Conservation (phyloP, 345 rosid genomes). For the Erysimum cheiranthoides region DNA sequence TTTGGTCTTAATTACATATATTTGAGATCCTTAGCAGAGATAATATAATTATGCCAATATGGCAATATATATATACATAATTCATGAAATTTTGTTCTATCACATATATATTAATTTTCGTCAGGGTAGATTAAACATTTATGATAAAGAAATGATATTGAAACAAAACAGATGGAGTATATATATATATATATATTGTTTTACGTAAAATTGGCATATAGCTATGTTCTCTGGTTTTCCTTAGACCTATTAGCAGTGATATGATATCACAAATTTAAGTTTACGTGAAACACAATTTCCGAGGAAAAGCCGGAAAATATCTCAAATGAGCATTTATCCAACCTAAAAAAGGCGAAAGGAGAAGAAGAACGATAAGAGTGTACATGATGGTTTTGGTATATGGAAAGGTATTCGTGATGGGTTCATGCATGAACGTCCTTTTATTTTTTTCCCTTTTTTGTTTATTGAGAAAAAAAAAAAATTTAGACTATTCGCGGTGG, state of each 20-base stretch:
- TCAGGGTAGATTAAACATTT: neutral
- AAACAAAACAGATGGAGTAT: neutral
- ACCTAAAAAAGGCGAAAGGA: conserved; percentile 29
- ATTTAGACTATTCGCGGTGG: conserved; percentile 27
- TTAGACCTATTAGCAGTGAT: neutral
- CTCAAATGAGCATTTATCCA: conserved; percentile 13
- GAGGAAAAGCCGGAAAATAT: conserved; percentile 7
- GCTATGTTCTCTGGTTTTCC: neutral
- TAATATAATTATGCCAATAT: neutral
- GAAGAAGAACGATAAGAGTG: conserved; percentile 43
- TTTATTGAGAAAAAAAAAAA: conserved; percentile 27
- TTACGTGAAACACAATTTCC: conserved; percentile 24
- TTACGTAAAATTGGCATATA: neutral
- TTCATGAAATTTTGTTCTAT: neutral
- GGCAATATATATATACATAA: neutral
- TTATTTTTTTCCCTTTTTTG: neutral
- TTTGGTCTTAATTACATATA: neutral
- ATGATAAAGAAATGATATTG: too few species aligned
- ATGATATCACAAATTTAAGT: neutral
- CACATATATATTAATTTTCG: neutral
- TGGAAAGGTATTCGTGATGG: conserved; percentile 31
- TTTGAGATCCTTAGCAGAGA: neutral
- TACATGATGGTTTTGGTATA: conserved; percentile 38
- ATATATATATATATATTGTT: too few species aligned
- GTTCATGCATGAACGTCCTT: conserved; percentile 44